Evolutionary conservation across 768 basidiomycete species (phyloP).

Genomic region (Rhodotorula diobovata): DNA sequence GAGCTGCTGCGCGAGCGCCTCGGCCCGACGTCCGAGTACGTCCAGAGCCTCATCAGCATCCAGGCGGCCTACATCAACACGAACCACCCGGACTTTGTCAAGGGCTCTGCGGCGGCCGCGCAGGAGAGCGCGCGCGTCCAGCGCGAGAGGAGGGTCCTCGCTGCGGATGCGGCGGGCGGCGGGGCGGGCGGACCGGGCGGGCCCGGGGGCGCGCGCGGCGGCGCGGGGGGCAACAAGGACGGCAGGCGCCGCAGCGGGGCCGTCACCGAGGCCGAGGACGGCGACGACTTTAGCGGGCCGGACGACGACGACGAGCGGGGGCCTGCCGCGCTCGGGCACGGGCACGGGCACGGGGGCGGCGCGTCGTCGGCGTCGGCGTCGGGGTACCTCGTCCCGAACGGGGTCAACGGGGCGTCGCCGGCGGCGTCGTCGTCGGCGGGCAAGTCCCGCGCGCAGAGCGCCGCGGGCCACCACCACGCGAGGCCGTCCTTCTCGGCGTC

Average conservation of each 20-base stretch:
- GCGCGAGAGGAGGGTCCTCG: slow-evolving; percentile 1
- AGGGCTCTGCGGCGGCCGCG: slow-evolving; percentile 55
- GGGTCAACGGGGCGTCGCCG: slow-evolving; percentile 65
- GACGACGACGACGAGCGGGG: slow-evolving; percentile 61
- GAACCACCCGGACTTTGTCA: slow-evolving; percentile 91
- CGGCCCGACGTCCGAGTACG: slow-evolving; percentile 94
- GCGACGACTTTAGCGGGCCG: slow-evolving; percentile 43
- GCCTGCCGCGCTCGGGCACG: slow-evolving; percentile 55
- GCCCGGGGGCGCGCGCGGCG: background rate
- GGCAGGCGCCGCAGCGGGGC: background rate
- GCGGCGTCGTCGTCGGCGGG: slow-evolving; percentile 64
- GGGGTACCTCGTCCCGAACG: slow-evolving; percentile 43
- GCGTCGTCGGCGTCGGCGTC: background rate
- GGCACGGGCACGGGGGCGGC: slow-evolving; percentile 43
- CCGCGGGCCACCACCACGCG: background rate
- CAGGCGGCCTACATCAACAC: slow-evolving; percentile 99
- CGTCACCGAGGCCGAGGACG: slow-evolving; percentile 3
- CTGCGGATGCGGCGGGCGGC: slow-evolving; percentile 3
- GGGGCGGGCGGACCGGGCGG: background rate
- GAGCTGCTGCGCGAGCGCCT: slow-evolving; percentile 90
- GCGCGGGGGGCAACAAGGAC: background rate
- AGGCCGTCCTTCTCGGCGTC: background rate
- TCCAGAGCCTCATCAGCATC: slow-evolving; percentile 89
- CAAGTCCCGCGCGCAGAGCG: slow-evolving; percentile 42
- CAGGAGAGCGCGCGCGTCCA: slow-evolving; percentile 18